These are phyloP conservation scores for Cercospora sp. DNA, from an alignment of 2,329 filamentous ascomycete species.

Conservation along the genomic window DNA sequence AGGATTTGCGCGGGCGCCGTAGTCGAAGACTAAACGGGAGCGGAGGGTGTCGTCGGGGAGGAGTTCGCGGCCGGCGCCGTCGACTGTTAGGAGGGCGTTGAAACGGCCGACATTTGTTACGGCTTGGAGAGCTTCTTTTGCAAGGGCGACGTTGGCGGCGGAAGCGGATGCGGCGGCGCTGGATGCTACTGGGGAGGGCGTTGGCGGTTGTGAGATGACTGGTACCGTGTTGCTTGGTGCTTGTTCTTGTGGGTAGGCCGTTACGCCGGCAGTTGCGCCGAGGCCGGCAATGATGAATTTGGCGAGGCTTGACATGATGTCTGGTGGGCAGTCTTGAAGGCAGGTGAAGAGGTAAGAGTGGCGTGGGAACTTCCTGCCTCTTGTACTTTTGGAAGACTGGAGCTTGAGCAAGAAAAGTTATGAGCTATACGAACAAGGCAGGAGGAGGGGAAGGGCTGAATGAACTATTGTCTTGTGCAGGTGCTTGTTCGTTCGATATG, in stretches of 20 bases:
- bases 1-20: constrained; percentile 10
- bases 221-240: constrained; percentile 12
- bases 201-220: constrained; percentile 15
- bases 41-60: constrained; percentile 10
- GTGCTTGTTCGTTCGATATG: constrained; percentile 3
- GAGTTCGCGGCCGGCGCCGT: constrained; percentile 17
- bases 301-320: constrained; percentile 19
- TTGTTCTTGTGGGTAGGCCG: constrained; percentile 15
- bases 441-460: not conserved
- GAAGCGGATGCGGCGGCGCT: constrained; percentile 15
- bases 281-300: constrained; percentile 23
- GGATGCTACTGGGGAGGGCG: constrained; percentile 12
- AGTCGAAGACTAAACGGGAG: constrained; percentile 25
- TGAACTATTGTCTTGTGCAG: not conserved
- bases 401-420: not conserved
- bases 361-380: not conserved
- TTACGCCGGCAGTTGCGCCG: constrained; percentile 19
- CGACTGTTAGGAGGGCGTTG: constrained; percentile 20
- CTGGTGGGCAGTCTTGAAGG: not conserved
- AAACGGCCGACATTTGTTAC: constrained; percentile 22
- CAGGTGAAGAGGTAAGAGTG: not conserved
- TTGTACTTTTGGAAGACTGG: not conserved
- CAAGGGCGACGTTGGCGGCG: constrained; percentile 15
- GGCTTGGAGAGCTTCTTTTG: constrained; percentile 14
- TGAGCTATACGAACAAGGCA: not conserved